These are phyloP conservation scores for Sonneratia caseolaris DNA, from an alignment of 345 rosid species.

Conservation along the genomic window DNA sequence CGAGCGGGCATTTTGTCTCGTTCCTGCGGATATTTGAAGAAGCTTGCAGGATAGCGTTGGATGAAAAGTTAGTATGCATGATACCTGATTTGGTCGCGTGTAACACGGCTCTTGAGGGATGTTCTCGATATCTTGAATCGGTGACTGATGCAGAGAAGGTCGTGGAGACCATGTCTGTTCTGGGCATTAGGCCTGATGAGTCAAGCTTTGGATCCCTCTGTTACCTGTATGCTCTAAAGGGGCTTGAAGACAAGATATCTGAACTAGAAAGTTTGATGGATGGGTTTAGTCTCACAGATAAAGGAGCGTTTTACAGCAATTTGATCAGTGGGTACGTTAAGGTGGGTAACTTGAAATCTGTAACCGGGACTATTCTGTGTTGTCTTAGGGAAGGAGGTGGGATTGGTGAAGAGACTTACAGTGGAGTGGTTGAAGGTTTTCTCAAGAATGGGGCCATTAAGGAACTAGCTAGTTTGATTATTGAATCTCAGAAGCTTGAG, in stretches of 20 bases:
- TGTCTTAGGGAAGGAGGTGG: constrained; percentile 30
- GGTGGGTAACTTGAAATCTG: constrained; percentile 47
- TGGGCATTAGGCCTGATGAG: constrained; percentile 68
- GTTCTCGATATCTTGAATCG: constrained; percentile 51
- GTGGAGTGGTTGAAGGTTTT: constrained; percentile 61
- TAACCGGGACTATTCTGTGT: constrained; percentile 29
- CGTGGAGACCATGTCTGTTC: constrained; percentile 57
- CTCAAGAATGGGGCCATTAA: constrained; percentile 47
- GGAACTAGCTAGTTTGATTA: constrained; percentile 57
- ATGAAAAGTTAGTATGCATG: constrained; percentile 65
- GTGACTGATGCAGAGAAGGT: constrained; percentile 56
- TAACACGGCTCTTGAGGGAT: constrained; percentile 69
- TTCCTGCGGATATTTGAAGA: constrained; percentile 64
- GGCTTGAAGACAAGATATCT: constrained; percentile 43
- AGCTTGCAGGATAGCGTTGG: constrained; percentile 55
- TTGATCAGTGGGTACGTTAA: constrained; percentile 69
- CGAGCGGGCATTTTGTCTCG: constrained; percentile 31
- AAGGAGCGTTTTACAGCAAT: constrained; percentile 29
- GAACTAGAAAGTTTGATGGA: constrained; percentile 56
- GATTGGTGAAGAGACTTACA: constrained; percentile 44
- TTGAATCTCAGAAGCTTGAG: constrained; percentile 68
- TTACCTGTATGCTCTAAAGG: constrained; percentile 78
- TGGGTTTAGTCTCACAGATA: constrained; percentile 46
- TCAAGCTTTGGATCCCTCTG: constrained; percentile 67
- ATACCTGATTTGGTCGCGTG: constrained; percentile 62